Base-by-base conservation (phyloP, 2,329 filamentous ascomycete genomes). In the Sporothrix globosa region DNA sequence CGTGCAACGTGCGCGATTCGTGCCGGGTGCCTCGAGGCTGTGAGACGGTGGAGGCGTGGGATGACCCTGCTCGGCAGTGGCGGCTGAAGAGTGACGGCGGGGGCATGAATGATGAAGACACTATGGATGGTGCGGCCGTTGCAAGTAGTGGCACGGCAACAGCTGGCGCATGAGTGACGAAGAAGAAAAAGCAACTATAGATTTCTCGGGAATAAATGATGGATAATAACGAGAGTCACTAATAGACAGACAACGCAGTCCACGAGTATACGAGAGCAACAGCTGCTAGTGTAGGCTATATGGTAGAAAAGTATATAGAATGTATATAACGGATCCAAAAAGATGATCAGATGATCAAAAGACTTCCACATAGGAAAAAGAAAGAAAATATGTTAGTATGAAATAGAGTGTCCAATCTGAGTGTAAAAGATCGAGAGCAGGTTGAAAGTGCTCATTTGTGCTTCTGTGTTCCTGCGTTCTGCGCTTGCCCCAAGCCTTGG, bases 11-110 rank as follows among this genome's bases (percentile, higher is more conserved):
- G 39, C 79, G 87, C 68, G 82, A 83, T 13, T 69, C 80, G 27
- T 95, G 91, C 76, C 84, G 88, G 34, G 83, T 87, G 11, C 92
- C 92, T 0, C 82, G 79, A 61, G 88, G 88, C 0, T 93, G 91
- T 74, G 87, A 88, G 73, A 80, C 82, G 7, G 80, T 87, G 3
- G 73, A 76, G 10, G 73, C 75, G 19, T 86, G 83, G 84, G 73
- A 53, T 1, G 73, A 72, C 14, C 50, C 69, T 30, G 65, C 53
- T 10, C 17, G 30, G 11, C 27, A 60, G 21, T 58, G 52, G 41
- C 34, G 44, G 7, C 5, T 13, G 41, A 9, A 44, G 14, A 13
- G 41, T 17, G 41, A 44, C 41, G 41, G 14, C 11, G 11, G 11
- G 3, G 41, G 41, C 17, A 44, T 17, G 9, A 17, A 44, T 44